Conservation (phyloP, 192 early-diverging fungal species). For the Umbelopsis ramanniana region DNA sequence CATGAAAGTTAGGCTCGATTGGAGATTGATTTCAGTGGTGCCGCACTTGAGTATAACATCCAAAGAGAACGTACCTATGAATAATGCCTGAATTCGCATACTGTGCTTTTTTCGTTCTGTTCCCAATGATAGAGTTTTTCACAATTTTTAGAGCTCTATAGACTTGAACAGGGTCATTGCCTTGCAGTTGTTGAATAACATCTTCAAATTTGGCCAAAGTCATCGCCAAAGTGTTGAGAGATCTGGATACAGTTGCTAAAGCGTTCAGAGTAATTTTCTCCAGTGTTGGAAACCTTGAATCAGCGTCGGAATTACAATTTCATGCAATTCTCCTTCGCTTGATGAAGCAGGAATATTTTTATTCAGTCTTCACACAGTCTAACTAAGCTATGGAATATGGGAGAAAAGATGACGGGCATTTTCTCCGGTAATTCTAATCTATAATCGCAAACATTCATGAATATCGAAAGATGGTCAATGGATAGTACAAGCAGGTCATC, state of each 20-base stretch:
- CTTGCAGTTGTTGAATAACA: conserved; percentile 52
- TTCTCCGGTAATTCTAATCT: conserved; percentile 18
- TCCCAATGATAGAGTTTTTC: conserved; percentile 85
- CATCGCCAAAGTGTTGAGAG: conserved; percentile 35
- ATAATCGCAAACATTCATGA: neutral
- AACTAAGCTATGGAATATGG: neutral
- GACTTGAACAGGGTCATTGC: conserved; percentile 45
- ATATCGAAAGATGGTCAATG: neutral
- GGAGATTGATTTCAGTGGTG: too few species aligned
- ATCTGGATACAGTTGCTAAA: neutral
- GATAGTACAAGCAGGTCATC: neutral
- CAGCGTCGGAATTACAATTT: conserved; percentile 12
- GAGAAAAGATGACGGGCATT: conserved; percentile 21
- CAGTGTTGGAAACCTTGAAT: neutral
- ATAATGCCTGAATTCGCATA: conserved; percentile 68
- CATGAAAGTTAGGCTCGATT: neutral
- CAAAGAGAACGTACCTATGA: conserved; percentile 42
- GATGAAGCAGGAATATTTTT: too few species aligned
- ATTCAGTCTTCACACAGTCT: too few species aligned
- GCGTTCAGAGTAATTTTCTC: neutral
- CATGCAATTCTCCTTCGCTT: neutral
- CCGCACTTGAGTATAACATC: too few species aligned
- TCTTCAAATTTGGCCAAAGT: conserved; percentile 57
- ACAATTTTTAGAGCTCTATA: conserved; percentile 69
- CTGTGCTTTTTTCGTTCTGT: conserved; percentile 77